A percentile compares a stretch with the other conserved stretches of the same genome.
phyloP scores from a whole-genome alignment of 352 stramenopile species.

The Phytophthora ohioensis region DNA sequence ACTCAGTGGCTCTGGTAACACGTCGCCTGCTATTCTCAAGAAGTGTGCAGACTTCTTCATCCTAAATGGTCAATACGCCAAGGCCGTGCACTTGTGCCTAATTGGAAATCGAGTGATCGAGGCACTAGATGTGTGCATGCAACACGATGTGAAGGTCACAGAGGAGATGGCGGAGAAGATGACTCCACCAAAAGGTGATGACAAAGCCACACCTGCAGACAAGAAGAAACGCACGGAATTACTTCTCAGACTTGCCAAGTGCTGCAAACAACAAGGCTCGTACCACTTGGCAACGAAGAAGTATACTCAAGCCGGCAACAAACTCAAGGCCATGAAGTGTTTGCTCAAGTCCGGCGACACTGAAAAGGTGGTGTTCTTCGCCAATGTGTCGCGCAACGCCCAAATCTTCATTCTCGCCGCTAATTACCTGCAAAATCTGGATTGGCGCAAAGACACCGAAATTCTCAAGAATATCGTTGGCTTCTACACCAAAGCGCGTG shows the following conservation, averaged over 20 bases:
- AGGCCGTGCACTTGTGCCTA: slow-evolving; percentile 92
- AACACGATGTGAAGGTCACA: slow-evolving; percentile 91
- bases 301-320: slow-evolving; percentile 95
- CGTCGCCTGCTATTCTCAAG: slow-evolving; percentile 86
- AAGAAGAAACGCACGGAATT: slow-evolving; percentile 83
- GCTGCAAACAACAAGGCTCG: slow-evolving; percentile 92
- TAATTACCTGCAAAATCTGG: slow-evolving; percentile 96
- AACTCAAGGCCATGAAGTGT: slow-evolving; percentile 95
- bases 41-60: slow-evolving; percentile 95
- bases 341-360: slow-evolving; percentile 95
- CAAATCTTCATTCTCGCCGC: slow-evolving; percentile 96
- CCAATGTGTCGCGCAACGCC: slow-evolving; percentile 90
- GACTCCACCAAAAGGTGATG: slow-evolving; percentile 86
- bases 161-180: slow-evolving; percentile 94
- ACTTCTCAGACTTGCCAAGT: slow-evolving; percentile 92
- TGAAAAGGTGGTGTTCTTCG: slow-evolving; percentile 96
- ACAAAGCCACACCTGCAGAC: slow-evolving; percentile 49
- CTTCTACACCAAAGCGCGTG: slow-evolving; percentile 96
- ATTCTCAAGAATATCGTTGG: slow-evolving; percentile 94
- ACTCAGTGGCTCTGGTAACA: slow-evolving; percentile 63
- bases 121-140: slow-evolving; percentile 91
- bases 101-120: slow-evolving; percentile 71
- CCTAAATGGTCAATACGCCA: slow-evolving; percentile 90
- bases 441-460: slow-evolving; percentile 92
- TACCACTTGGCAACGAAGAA: slow-evolving; percentile 96